phyloP scores from a whole-genome alignment of 2,329 filamentous ascomycete species.

The Herpotrichia juniperi region DNA sequence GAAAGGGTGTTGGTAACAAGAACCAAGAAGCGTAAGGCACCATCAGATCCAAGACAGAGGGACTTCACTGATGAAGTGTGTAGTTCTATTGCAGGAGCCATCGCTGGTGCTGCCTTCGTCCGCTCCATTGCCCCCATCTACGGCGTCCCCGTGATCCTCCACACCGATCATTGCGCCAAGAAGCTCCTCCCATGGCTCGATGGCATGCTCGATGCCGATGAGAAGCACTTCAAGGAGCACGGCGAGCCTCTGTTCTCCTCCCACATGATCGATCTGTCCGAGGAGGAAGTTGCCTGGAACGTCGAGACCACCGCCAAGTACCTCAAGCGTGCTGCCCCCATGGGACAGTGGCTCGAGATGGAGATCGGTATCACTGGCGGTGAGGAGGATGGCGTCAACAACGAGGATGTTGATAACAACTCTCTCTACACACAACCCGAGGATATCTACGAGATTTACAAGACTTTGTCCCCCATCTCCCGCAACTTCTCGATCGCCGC shows the following conservation, averaged over 20 bases:
- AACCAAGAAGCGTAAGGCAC: slow-evolving; percentile 67
- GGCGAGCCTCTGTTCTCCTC: slow-evolving; percentile 92
- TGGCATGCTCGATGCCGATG: slow-evolving; percentile 68
- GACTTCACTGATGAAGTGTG: slow-evolving; percentile 40
- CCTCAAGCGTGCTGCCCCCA: slow-evolving; percentile 89
- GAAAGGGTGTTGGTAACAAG: slow-evolving; percentile 50
- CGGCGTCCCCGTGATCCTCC: slow-evolving; percentile 77
- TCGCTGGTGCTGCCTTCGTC: slow-evolving; percentile 75
- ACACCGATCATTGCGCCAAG: slow-evolving; percentile 99
- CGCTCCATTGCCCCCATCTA: slow-evolving; percentile 85
- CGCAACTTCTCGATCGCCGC: slow-evolving; percentile 97
- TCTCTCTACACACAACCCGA: slow-evolving; percentile 92
- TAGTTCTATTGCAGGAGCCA: slow-evolving; percentile 77
- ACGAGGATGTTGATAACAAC: slow-evolving; percentile 96
- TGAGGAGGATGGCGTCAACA: slow-evolving; percentile 90
- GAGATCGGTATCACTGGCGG: slow-evolving; percentile 93
- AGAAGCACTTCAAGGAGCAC: slow-evolving; percentile 91
- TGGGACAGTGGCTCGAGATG: slow-evolving; percentile 99
- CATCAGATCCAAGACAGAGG: background rate
- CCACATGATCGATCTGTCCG: slow-evolving; percentile 95
- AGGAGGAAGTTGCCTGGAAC: slow-evolving; percentile 90
- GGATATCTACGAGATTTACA: slow-evolving; percentile 65
- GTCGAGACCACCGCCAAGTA: slow-evolving; percentile 90
- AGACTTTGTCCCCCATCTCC: slow-evolving; percentile 82
- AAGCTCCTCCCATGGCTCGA: slow-evolving; percentile 98